A percentile compares a stretch with the other conserved stretches of the same genome.
Evolutionary conservation across 352 stramenopile species (phyloP).

Genomic region (Phytophthora ohioensis): DNA sequence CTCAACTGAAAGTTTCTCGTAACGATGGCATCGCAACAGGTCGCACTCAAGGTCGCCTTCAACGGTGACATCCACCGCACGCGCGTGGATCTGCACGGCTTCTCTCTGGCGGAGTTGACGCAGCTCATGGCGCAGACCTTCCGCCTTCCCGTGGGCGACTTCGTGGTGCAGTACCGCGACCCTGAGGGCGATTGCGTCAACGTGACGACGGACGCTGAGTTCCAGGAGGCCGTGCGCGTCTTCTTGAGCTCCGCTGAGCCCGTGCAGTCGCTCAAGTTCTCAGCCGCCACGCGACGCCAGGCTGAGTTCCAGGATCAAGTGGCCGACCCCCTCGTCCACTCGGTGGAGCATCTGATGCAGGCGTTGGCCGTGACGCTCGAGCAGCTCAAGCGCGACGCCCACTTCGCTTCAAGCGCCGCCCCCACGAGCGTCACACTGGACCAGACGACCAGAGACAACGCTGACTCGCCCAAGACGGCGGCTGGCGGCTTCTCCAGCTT

Average conservation of each 20-base stretch:
- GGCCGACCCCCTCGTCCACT: slow-evolving; percentile 62
- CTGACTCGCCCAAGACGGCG: slow-evolving; percentile 51
- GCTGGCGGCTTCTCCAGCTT: slow-evolving; percentile 71
- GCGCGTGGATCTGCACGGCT: slow-evolving; percentile 65
- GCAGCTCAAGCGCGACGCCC: slow-evolving; percentile 56
- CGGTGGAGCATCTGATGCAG: slow-evolving; percentile 67
- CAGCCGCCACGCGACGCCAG: slow-evolving; percentile 52
- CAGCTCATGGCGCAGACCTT: slow-evolving; percentile 73
- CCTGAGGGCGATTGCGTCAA: slow-evolving; percentile 70
- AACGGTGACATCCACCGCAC: slow-evolving; percentile 83
- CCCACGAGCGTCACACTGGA: slow-evolving; percentile 14
- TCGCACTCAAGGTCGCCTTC: slow-evolving; percentile 78
- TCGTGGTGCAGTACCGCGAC: slow-evolving; percentile 81
- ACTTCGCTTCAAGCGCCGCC: slow-evolving; percentile 30
- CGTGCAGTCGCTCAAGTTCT: slow-evolving; percentile 77
- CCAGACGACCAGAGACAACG: slow-evolving; percentile 35
- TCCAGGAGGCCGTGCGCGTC: slow-evolving; percentile 63
- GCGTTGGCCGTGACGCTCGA: slow-evolving; percentile 61
- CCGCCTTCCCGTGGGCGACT: slow-evolving; percentile 49
- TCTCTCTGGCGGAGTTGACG: slow-evolving; percentile 58
- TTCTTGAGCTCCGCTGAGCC: slow-evolving; percentile 49
- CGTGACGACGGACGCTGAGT: slow-evolving; percentile 71
- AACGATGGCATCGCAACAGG: slow-evolving; percentile 42
- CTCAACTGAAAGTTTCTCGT: neutral
- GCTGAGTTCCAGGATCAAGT: slow-evolving; percentile 58